These are phyloP conservation scores for Talaromyces marneffei DNA, from an alignment of 2,329 filamentous ascomycete genomes.

Conservation along the genomic window DNA sequence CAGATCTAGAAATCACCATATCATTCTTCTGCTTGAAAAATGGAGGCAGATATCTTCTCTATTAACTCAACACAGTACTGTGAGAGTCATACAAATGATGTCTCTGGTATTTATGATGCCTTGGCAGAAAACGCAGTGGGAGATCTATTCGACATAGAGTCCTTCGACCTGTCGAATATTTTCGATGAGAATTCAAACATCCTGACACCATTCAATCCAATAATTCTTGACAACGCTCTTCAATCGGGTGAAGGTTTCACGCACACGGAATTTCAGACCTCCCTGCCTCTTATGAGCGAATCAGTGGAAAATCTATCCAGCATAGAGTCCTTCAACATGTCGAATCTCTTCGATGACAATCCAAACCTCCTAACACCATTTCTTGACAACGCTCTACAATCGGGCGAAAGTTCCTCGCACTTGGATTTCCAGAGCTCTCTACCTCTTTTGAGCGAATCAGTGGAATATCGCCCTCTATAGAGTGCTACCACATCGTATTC, in stretches of 20 bases:
- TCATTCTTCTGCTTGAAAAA: background rate
- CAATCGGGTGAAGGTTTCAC: background rate
- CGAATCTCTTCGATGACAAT: too few relatives aligned
- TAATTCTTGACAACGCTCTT: background rate
- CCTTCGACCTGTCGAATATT: too few relatives aligned
- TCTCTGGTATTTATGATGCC: background rate
- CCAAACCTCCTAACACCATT: too few relatives aligned
- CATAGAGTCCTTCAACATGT: too few relatives aligned
- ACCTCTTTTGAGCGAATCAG: background rate
- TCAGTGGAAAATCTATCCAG: background rate
- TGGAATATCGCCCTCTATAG: background rate
- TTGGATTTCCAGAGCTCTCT: background rate
- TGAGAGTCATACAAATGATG: background rate
- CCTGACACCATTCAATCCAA: too few relatives aligned
- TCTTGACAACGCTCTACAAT: background rate
- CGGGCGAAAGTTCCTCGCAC: background rate
- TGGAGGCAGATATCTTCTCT: background rate
- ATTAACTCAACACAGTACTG: background rate
- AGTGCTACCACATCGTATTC: background rate
- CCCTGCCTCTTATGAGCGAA: background rate
- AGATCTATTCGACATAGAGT: background rate
- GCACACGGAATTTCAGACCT: background rate
- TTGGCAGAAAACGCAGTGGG: background rate
- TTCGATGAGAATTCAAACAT: too few relatives aligned
- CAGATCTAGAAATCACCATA: background rate